Evolutionary conservation across 306 rosid genomes (phyloP), one percentile per base, ranked within the genome.

Genomic region (Chamaecrista fasciculata): DNA sequence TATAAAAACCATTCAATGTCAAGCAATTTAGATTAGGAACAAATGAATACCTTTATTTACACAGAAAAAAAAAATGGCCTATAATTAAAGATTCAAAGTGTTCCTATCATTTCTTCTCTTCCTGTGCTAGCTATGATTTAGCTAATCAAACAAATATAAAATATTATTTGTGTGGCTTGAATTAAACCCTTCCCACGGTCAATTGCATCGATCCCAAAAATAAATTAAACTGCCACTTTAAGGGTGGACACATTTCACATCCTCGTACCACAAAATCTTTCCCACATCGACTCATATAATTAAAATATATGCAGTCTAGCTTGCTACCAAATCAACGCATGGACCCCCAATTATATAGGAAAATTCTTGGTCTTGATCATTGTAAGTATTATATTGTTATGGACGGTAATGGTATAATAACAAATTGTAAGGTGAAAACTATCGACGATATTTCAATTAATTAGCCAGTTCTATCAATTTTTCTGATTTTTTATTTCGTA

Each of bases 221-320:
- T 57, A 28, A 56, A 6, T 11, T 8, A 33, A 21, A 51, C 37
- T 37, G 59, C 58, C 65, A 11, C 48, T 53, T 33, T 48, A 26
- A 18, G 65, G 43, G 34, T 48, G 46, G 64, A 29, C 61, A 59
- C 68, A 10, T 20, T 16, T 23, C 20, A 9, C 33, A 67, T 80
- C 81, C 72, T 80, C 78, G 84, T 80, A 76, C 78, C 44, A 53
- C 28, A 71, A 66, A 37, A 12, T 34, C 50, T 47, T 15, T 28
- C 15, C n/a, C 15, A 6, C 20, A 21, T 2, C 59, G 8, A 20
- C 14, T 28, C 4, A 12, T 16, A 0, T 12, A 29, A 8, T 24
- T 2, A 8, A 21, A 4, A 26, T 6, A 28, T 11, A 12, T 19
- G 33, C 36, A 31, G 16, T 12, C 0, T 4, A 28, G 16, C 8